Percentiles rank a stretch among this genome's conserved stretches.
Conservation (phyloP, 108 stramenopile species). For the Pseudonitzschia pungens region DNA sequence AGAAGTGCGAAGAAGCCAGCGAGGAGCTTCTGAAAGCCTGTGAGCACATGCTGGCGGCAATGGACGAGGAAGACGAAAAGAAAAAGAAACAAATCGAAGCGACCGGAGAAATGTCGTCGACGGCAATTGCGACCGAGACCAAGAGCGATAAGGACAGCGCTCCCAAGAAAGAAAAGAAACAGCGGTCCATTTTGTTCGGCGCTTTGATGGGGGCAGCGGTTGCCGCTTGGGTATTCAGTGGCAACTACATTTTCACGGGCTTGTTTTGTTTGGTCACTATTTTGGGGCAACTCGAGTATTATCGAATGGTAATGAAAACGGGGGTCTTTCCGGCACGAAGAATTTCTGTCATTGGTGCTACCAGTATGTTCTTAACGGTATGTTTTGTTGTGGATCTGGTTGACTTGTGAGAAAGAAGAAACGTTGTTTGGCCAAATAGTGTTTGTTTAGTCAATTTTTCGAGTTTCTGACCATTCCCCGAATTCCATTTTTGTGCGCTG, state of each 20-base stretch:
- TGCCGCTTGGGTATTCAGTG: conserved; percentile 91
- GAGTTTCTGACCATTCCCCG: not conserved
- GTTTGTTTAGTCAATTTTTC: not conserved
- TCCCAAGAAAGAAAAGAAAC: conserved; percentile 31
- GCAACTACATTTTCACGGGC: conserved; percentile 87
- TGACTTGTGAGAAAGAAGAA: not conserved
- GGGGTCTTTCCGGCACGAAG: conserved; percentile 92
- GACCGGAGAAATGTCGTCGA: not conserved
- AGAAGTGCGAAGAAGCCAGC: conserved; percentile 4
- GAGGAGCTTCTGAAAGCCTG: conserved; percentile 31
- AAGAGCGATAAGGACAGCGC: not conserved
- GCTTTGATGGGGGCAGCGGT: conserved; percentile 82
- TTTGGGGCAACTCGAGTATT: conserved; percentile 92
- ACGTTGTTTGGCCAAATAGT: not conserved
- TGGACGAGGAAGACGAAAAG: conserved; percentile 11
- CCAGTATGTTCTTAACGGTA: conserved; percentile 83
- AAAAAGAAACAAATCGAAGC: not conserved
- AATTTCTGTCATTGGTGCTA: conserved; percentile 83
- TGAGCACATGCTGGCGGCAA: conserved; percentile 27
- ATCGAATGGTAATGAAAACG: conserved; percentile 92
- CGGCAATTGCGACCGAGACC: not conserved
- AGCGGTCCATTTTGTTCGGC: conserved; percentile 78
- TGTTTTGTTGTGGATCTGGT: conserved; percentile 11
- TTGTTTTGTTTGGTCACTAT: conserved; percentile 89
- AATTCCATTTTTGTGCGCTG: not conserved